Base-by-base conservation (phyloP, 2,329 filamentous ascomycete genomes). In the Sclerotinia nivalis region DNA sequence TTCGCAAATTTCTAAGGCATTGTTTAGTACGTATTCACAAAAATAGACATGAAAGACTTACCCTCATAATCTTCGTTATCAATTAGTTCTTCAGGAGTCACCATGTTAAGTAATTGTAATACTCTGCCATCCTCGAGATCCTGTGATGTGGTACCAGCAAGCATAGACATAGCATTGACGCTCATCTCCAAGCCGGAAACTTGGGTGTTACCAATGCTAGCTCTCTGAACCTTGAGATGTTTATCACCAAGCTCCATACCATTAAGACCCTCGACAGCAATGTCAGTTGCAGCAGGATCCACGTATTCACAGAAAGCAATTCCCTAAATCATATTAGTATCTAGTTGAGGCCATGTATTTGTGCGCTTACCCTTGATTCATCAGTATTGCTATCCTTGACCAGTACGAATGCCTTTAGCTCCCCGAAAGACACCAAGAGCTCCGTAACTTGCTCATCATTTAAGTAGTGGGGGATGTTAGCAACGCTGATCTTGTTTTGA, bases 281-380 rank as follows among this genome's bases (percentile, higher is more conserved):
- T 90, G 70, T 92, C 89, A 34, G 96, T 97, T 52, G 87, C 86
- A 22, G 80, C 79, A 37, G 93, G 86, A 72, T 98, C 93, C 68
- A 87, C 85, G 76, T 97, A 99, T 81, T 99, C 96, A 81, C 93
- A 97, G 83, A 99, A 99, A 0, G 95, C 95, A 76, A 99, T 93
- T 45, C 96, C 96, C 91, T 97, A 74, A 45, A 28, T 62, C 37
- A 43, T 66, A 73, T 82, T 80, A 81, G 78, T 71, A 71, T 71
- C 31, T 66, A 65, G 15, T 34, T 5, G 0, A 9, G n/a, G n/a
- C 43, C 49, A 61, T 37, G n/a, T n/a, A 18, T 47, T 31, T 69
- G 59, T 66, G 69, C 34, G 83, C 90, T 83, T 86, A 96, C 93
- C 76, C 93, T 87, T 69, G 93, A 97, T 81, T 97, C 92, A 69